Evolutionary conservation across 2,329 filamentous ascomycete species (phyloP).

Genomic region (Penicillium olsonii): DNA sequence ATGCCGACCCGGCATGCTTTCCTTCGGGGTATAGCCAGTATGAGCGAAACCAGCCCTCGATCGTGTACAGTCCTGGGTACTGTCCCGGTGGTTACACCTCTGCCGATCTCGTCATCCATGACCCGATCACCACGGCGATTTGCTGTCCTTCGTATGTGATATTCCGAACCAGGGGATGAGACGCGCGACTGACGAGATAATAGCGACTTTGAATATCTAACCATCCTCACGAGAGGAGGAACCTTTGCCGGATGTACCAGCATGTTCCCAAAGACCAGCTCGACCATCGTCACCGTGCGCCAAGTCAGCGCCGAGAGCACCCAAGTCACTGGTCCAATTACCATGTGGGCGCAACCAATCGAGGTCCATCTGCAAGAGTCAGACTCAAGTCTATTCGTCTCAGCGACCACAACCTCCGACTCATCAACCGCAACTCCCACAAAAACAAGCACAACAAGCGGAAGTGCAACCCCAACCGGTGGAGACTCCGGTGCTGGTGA

Average conservation of each 20-base stretch:
- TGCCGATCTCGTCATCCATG: slow-evolving; percentile 17
- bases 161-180: no score
- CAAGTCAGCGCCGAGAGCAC: slow-evolving; percentile 9
- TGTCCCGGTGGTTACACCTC: slow-evolving; percentile 30
- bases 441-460: background rate
- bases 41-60: slow-evolving; percentile 13
- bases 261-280: background rate
- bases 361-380: slow-evolving; percentile 1
- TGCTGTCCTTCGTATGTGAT: slow-evolving; percentile 21
- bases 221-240: background rate
- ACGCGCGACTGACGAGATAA: background rate
- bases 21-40: slow-evolving; percentile 6
- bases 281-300: slow-evolving; percentile 9
- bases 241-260: slow-evolving; percentile 5
- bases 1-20: slow-evolving; percentile 5
- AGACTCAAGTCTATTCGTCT: slow-evolving; percentile 2
- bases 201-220: slow-evolving; percentile 1
- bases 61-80: slow-evolving; percentile 26
- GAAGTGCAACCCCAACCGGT: background rate
- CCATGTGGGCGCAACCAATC: slow-evolving; percentile 31
- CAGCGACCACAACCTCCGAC: background rate
- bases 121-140: slow-evolving; percentile 23
- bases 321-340: slow-evolving; percentile 24
- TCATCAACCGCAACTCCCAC: background rate
- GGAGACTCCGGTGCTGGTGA: background rate